A percentile compares a stretch with the other conserved stretches of the same genome.
Evolutionary conservation across 2,329 filamentous ascomycete genomes (phyloP).

Genomic region (Dendryphion nanum): DNA sequence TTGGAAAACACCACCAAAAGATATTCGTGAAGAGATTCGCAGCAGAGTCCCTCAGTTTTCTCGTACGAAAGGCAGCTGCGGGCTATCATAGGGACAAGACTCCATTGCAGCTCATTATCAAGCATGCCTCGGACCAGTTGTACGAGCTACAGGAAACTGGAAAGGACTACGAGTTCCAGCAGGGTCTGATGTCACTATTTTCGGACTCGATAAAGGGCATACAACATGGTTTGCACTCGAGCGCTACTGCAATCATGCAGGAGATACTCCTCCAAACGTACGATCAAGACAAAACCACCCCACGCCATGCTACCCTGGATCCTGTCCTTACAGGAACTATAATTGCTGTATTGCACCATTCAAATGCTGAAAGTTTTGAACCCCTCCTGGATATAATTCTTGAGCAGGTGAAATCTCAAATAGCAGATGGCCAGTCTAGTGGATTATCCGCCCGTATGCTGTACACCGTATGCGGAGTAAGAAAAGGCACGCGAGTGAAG

Average conservation of each 20-base stretch:
- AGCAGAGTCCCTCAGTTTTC: slow-evolving; percentile 90
- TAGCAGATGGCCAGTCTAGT: slow-evolving; percentile 41
- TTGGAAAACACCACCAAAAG: slow-evolving; percentile 80
- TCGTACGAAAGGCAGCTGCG: slow-evolving; percentile 83
- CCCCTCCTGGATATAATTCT: slow-evolving; percentile 63
- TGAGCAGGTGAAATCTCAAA: slow-evolving; percentile 34
- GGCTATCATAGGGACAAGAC: slow-evolving; percentile 69
- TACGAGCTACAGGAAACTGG: slow-evolving; percentile 52
- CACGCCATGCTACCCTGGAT: slow-evolving; percentile 50
- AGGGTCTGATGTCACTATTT: slow-evolving; percentile 90
- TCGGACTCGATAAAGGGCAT: slow-evolving; percentile 73
- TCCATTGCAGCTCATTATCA: slow-evolving; percentile 68
- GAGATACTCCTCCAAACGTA: slow-evolving; percentile 46
- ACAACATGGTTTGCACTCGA: slow-evolving; percentile 58
- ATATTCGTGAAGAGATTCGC: slow-evolving; percentile 88
- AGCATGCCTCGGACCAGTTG: slow-evolving; percentile 70
- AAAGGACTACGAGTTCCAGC: slow-evolving; percentile 69
- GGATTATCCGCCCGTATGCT: slow-evolving; percentile 52
- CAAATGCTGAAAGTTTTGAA: slow-evolving; percentile 69
- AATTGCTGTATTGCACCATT: slow-evolving; percentile 80
- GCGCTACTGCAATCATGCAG: slow-evolving; percentile 53
- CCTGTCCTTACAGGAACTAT: slow-evolving; percentile 73
- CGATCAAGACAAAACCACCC: slow-evolving; percentile 21
- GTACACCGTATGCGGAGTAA: slow-evolving; percentile 71
- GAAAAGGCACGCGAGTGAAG: slow-evolving; percentile 71